A percentile compares a stretch with the other conserved stretches of the same genome.
phyloP scores from a whole-genome alignment of 1,284 basidiomycete genomes.

The Ustilago loliicola region DNA sequence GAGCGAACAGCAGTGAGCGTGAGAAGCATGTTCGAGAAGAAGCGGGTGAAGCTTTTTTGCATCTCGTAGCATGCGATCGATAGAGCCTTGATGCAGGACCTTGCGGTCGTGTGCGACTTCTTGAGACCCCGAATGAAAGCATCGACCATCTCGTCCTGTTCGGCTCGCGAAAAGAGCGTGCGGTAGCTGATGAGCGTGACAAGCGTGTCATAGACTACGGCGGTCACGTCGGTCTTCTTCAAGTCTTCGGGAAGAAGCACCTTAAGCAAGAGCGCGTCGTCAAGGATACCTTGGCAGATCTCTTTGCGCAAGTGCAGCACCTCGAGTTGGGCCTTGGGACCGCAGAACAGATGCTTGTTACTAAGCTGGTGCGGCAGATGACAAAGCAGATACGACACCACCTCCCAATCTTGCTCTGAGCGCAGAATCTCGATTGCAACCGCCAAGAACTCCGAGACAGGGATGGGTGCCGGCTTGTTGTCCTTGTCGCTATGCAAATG shows the following conservation, averaged over 20 bases:
- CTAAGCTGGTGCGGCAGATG: slow-evolving; percentile 90
- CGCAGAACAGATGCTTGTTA: slow-evolving; percentile 97
- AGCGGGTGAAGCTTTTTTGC: slow-evolving; percentile 84
- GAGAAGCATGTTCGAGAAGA: slow-evolving; percentile 81
- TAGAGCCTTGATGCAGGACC: slow-evolving; percentile 91
- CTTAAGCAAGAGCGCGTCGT: slow-evolving; percentile 76
- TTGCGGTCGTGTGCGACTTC: slow-evolving; percentile 83
- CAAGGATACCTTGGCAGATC: slow-evolving; percentile 79
- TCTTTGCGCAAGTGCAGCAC: slow-evolving; percentile 78
- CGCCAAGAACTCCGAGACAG: slow-evolving; percentile 82
- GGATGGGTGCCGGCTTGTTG: slow-evolving; percentile 73
- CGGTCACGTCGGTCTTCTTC: slow-evolving; percentile 81
- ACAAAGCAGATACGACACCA: slow-evolving; percentile 90
- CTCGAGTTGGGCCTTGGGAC: slow-evolving; percentile 80
- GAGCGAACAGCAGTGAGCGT: slow-evolving; percentile 95
- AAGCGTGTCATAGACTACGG: slow-evolving; percentile 87
- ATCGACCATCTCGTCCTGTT: slow-evolving; percentile 81
- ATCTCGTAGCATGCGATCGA: slow-evolving; percentile 91
- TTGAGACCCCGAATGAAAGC: slow-evolving; percentile 84
- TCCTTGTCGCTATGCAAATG: slow-evolving; percentile 59
- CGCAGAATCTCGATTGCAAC: slow-evolving; percentile 80
- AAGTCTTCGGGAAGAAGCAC: slow-evolving; percentile 75
- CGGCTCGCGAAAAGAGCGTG: slow-evolving; percentile 79
- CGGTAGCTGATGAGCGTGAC: slow-evolving; percentile 91
- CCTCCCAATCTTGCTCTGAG: slow-evolving; percentile 88